Base-by-base conservation (phyloP, 2,329 filamentous ascomycete genomes). In the Xylaria sp. region DNA sequence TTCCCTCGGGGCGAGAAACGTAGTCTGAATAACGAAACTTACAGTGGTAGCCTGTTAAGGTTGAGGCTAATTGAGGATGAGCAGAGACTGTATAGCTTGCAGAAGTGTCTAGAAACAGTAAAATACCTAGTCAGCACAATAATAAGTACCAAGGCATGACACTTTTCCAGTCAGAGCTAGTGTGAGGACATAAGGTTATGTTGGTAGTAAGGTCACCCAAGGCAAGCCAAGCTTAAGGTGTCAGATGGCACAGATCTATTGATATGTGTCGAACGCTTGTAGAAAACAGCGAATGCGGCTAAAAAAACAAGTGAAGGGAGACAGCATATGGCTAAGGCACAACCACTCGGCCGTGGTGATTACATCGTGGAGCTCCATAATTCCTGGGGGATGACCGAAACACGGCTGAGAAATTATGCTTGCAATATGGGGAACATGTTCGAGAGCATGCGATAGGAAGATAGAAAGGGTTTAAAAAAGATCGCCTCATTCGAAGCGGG, bases 41-140 rank as follows among this genome's bases (percentile, higher is more conserved):
- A 39, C 51, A 13, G 48, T 32, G 41, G 25, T 52, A 54, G 18
- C 46, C 23, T 63, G 18, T 54, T 20, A 44, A 62, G 54, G 39
- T 32, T 44, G 15, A 12, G 7, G 44, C 13, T 28, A 23, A n/a
- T 65, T 34, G 55, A 65, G 41, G 48, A 44, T 20, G 46, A 66
- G 68, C 58, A 37, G 60, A 55, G 25, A 28, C 44, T 37, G 12
- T 41, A 52, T 44, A 64, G 55, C 34, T 57, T 41, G 34, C 39
- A 60, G 32, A 32, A 18, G 64, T 56, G 63, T 34, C 63, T 70
- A 4, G n/a, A n/a, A 9, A 18, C 20, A 48, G 18, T n/a, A 44
- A 6, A 23, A 48, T 52, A n/a, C 57, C 25, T 13, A 7, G 54
- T 61, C 6, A 58, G 54, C 54, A 6, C 9, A 39, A 13, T 13